Evolutionary conservation across 1,284 basidiomycete species (phyloP).

Genomic region (Ganoderma lingzhi): DNA sequence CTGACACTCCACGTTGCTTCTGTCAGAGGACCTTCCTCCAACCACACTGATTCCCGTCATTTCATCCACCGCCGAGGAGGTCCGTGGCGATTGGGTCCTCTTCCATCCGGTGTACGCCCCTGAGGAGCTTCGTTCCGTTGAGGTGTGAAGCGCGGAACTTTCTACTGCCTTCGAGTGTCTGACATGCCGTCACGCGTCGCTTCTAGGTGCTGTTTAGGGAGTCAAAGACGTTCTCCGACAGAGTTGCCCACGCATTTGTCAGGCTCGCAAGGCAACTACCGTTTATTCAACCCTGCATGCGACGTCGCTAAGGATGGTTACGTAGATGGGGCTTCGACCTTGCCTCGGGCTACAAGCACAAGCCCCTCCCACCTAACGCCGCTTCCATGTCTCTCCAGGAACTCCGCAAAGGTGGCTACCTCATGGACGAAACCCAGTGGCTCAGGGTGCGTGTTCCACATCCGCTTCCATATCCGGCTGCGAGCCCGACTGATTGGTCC

Average conservation of each 20-base stretch:
- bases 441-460: constrained; percentile 58
- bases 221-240: constrained; percentile 76
- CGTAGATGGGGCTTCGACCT: constrained; percentile 75
- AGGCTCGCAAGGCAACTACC: constrained; percentile 58
- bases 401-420: constrained; percentile 74
- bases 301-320: neutral
- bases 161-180: neutral
- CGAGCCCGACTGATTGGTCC: constrained; percentile 4
- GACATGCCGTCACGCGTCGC: constrained; percentile 3
- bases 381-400: constrained; percentile 72
- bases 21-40: constrained; percentile 32
- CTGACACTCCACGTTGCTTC: constrained; percentile 13
- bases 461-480: neutral
- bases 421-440: constrained; percentile 83
- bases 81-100: constrained; percentile 82
- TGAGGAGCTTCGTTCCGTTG: constrained; percentile 82
- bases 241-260: constrained; percentile 73
- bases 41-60: constrained; percentile 15
- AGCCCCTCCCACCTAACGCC: constrained; percentile 63
- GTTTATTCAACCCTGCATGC: neutral
- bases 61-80: constrained; percentile 19
- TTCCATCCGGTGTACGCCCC: constrained; percentile 84
- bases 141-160: constrained; percentile 49
- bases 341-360: constrained; percentile 84
- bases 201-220: constrained; percentile 74